Base-by-base conservation (phyloP, 2,329 filamentous ascomycete genomes). In the Cladobotryum mycophilum region DNA sequence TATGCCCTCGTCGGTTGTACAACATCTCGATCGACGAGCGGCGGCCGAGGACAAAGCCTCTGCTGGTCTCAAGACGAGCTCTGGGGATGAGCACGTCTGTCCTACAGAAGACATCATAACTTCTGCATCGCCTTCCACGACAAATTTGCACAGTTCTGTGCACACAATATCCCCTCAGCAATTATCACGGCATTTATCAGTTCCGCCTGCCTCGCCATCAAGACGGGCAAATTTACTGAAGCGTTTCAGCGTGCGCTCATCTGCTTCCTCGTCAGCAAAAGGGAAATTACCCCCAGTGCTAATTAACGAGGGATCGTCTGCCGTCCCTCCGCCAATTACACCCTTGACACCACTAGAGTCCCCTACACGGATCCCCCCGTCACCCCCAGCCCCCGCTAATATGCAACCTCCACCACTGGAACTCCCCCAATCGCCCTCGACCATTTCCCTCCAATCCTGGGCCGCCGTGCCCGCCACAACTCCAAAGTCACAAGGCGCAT, bases 191-290 rank as follows among this genome's bases (percentile, higher is more conserved):
- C n/a, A 40, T 12, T 18, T 22, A n/a, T 41, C 45, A 18, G 25
- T 30, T 11, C 18, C 22, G 25, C 43, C 47, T 36, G 42, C 51
- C 43, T 44, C 33, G 37, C 48, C 50, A n/a, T 25, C 42, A 17
- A 53, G 41, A 18, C 54, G 46, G 22, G 63, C 58, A 44, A 52
- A 64, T 40, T 55, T 60, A 38, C 62, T 61, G 52, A 61, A 53
- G 43, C 47, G 59, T 45, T 52, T 62, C 52, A 65, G 64, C 54
- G 53, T 60, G 45, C 61, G 58, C 41, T 60, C 64, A 9, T 54
- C 57, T 34, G 48, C 53, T 44, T 56, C 60, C 41, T 30, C 25
- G 25, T 51, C 53, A 63, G 48, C 62, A 59, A 53, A 59, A 62
- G 52, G 59, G 60, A 52, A 49, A 55, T 57, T 62, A 56, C 52